These are phyloP conservation scores for Cajanus cajan DNA, from an alignment of 306 rosid genomes.

Conservation along the genomic window DNA sequence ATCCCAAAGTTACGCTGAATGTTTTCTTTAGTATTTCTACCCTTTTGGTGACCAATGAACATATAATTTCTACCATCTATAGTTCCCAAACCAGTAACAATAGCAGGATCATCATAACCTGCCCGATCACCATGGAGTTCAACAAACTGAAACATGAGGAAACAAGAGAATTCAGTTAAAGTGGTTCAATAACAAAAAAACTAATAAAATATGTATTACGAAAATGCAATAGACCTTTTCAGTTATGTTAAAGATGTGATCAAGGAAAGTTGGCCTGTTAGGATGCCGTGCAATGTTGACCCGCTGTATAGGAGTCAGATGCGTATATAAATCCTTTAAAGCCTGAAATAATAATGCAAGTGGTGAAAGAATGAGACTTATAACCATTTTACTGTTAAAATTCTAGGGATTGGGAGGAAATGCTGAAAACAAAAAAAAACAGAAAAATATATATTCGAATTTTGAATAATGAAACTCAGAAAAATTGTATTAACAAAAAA, in stretches of 20 bases:
- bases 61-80: conserved; percentile 81
- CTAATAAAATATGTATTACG: conserved; percentile 14
- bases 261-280: conserved; percentile 95
- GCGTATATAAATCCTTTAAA: conserved; percentile 62
- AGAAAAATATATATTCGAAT: background rate
- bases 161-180: conserved; percentile 16
- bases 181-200: conserved; percentile 31
- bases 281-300: conserved; percentile 91
- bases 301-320: conserved; percentile 82
- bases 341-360: conserved; percentile 58
- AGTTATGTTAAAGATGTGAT: conserved; percentile 84
- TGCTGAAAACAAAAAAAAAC: background rate
- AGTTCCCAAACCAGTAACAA: conserved; percentile 87
- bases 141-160: conserved; percentile 62
- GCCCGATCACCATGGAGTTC: conserved; percentile 97
- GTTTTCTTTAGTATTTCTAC: conserved; percentile 94
- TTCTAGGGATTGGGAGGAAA: background rate
- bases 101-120: conserved; percentile 98
- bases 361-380: conserved; percentile 17
- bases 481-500: background rate
- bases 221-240: conserved; percentile 63
- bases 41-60: conserved; percentile 99
- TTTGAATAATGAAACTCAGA: background rate
- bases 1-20: conserved; percentile 93
- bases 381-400: background rate